These are phyloP conservation scores for Hibiscus trionum DNA, from an alignment of 345 rosid species.

Conservation along the genomic window DNA sequence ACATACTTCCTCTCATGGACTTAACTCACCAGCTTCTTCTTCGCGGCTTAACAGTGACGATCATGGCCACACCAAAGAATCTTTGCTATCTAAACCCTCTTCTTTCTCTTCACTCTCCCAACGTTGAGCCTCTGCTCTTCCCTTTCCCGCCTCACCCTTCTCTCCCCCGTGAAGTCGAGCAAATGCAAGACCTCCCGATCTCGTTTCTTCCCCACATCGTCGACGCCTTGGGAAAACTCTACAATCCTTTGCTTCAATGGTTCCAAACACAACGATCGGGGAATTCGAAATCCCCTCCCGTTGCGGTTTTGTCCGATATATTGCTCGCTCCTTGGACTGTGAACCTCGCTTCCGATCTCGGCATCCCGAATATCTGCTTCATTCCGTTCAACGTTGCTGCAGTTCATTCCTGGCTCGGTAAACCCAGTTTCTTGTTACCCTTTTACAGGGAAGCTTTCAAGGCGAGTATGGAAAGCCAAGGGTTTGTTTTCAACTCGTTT, in stretches of 20 bases:
- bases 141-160: constrained; percentile 38
- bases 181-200: constrained; percentile 24
- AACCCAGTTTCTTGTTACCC: constrained; percentile 7
- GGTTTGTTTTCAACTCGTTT: constrained; percentile 49
- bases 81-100: constrained; percentile 22
- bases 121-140: constrained; percentile 27
- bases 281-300: constrained; percentile 43
- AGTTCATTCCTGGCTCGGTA: constrained; percentile 12
- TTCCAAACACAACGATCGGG: constrained; percentile 25
- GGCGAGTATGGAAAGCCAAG: constrained; percentile 36
- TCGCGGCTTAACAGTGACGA: constrained; percentile 23
- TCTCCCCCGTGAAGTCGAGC: constrained; percentile 29
- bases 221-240: constrained; percentile 26
- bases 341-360: constrained; percentile 22
- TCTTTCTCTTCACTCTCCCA: constrained; percentile 17
- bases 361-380: constrained; percentile 34
- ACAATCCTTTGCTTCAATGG: constrained; percentile 41
- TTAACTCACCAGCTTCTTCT: constrained; percentile 30
- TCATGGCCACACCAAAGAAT: constrained; percentile 34
- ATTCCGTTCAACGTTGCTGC: constrained; percentile 45
- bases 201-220: constrained; percentile 13
- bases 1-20: constrained; percentile 33
- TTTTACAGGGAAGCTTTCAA: constrained; percentile 20
- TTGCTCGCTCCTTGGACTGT: constrained; percentile 51
- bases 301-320: constrained; percentile 48